These are phyloP conservation scores for Paraglomus occultum DNA, from an alignment of 192 early-diverging fungal species.

Conservation along the genomic window DNA sequence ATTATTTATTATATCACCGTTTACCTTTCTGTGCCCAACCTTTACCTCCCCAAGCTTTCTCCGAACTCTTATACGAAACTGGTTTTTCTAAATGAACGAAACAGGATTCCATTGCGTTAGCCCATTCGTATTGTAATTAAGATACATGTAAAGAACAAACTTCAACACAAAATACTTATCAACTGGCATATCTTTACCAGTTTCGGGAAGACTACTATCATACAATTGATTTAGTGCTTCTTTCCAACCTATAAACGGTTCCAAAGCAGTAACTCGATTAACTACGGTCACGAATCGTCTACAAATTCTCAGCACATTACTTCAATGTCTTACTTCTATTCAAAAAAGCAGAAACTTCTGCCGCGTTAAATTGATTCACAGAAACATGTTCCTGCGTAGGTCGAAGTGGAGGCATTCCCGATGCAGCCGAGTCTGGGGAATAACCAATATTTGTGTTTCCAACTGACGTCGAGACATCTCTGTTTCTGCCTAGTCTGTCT, in stretches of 20 bases:
- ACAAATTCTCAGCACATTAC: neutral
- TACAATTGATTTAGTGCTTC: slow-evolving; percentile 1
- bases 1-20: neutral
- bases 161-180: too few species aligned
- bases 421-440: too few species aligned
- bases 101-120: too few species aligned
- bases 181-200: slow-evolving; percentile 6
- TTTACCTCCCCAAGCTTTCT: slow-evolving; percentile 9
- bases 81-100: slow-evolving; percentile 16
- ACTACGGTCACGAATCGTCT: neutral
- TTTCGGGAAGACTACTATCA: slow-evolving; percentile 19
- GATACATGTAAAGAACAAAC: too few species aligned
- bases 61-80: slow-evolving; percentile 8
- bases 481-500: too few species aligned
- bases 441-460: too few species aligned
- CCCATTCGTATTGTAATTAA: too few species aligned
- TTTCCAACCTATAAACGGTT: slow-evolving; percentile 6
- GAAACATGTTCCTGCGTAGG: slow-evolving; percentile 20
- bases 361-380: slow-evolving; percentile 27
- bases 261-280: neutral
- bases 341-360: slow-evolving; percentile 25
- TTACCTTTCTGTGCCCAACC: slow-evolving; percentile 16
- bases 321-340: slow-evolving; percentile 19
- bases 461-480: too few species aligned
- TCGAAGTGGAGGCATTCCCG: neutral